phyloP scores from a whole-genome alignment of 768 basidiomycete species.

The Collybiopsis confluens region DNA sequence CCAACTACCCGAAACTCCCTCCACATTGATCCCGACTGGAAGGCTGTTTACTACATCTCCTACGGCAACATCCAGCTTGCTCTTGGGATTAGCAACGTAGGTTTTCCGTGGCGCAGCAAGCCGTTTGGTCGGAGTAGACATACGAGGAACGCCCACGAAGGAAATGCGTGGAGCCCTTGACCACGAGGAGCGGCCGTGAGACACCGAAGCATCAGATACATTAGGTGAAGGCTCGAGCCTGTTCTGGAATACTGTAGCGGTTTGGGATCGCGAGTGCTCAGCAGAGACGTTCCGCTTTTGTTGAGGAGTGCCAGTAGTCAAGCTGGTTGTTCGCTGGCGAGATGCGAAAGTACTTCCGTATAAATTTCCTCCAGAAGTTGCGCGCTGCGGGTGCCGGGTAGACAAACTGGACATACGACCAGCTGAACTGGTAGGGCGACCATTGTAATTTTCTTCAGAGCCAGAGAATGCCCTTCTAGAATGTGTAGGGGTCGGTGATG shows the following conservation, averaged over 20 bases:
- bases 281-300: conserved; percentile 25
- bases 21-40: conserved; percentile 77
- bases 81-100: conserved; percentile 87
- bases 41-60: conserved; percentile 89
- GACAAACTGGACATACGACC: conserved; percentile 63
- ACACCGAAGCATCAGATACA: conserved; percentile 55
- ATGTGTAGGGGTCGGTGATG: conserved; percentile 33
- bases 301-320: conserved; percentile 36
- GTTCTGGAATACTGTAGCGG: conserved; percentile 26
- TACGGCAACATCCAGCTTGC: conserved; percentile 88
- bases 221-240: conserved; percentile 54
- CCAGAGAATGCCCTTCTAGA: conserved; percentile 50
- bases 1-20: conserved; percentile 82
- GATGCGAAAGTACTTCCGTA: conserved; percentile 73
- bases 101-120: conserved; percentile 46
- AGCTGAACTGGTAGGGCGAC: conserved; percentile 37
- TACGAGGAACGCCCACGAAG: conserved; percentile 38
- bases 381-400: conserved; percentile 48
- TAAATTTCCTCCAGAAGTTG: conserved; percentile 63
- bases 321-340: conserved; percentile 75
- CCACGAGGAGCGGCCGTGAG: conserved; percentile 48
- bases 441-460: conserved; percentile 24
- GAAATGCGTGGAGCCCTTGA: conserved; percentile 66
- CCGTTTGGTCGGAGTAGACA: conserved; percentile 45
- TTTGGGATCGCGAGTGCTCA: conserved; percentile 36